Evolutionary conservation across 208 protist species (phyloP), one percentile per base, ranked within the genome.

Genomic region (Leishmania gerbilli): DNA sequence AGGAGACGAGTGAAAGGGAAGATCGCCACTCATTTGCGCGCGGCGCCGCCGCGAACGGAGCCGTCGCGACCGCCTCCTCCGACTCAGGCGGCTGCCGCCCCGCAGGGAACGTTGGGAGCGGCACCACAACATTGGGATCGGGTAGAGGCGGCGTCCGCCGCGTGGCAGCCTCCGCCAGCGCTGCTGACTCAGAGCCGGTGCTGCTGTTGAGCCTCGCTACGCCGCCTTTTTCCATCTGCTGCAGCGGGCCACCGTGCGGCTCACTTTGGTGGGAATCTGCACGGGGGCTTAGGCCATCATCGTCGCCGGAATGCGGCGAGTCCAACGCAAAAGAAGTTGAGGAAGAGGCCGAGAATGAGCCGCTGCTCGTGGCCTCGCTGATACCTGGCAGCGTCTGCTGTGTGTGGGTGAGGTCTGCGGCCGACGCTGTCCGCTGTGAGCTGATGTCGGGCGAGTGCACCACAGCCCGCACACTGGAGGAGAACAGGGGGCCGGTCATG

Each of bases 391-490:
- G 55, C 31, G 67, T 76, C 24, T 58, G 58, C 42, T 80, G 71
- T 51, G 77, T 76, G 21, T 77, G 68, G 40, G 68, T 75, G 37
- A 42, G 53, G 37, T 83, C 58, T 9, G 69, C 47, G n/a, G 40
- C 49, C 34, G 79, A 82, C 45, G 49, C 58, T 34, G 62, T 79
- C 13, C 56, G 58, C 40, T 80, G 58, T 17, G 49, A 45, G 34
- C 74, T 85, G 3, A 79, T 56, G 17, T 24, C 4, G 27, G 86
- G 86, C 37, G 86, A 85, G 62, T 85, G 77, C 69, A 89, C 86
- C 68, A 81, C 77, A 2, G 74, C 80, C 55, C 77, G 86, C 74
- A 83, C 27, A 31, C 71, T n/a, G 21, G 47, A 42, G 37, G 68
- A 31, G 27, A 85, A 85, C 19, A 68, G 4, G 5, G 79, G 72